Conservation (phyloP, 139 green algal genomes). For the Chlorella ohadii region DNA sequence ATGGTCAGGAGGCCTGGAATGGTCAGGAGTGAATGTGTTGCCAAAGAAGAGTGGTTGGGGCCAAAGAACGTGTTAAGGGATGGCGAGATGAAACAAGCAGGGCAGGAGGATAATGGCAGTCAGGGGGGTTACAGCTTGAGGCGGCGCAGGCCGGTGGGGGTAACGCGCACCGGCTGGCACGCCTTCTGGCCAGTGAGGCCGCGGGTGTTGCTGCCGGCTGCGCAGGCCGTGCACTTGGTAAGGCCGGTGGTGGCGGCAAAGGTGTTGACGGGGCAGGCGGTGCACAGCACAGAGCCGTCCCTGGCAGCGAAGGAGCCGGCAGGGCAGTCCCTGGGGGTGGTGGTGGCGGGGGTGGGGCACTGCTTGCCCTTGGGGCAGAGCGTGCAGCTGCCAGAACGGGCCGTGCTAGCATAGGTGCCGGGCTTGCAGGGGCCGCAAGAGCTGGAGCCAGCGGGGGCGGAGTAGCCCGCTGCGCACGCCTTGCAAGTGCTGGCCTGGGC, state of each 20-base stretch:
- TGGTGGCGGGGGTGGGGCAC: neutral
- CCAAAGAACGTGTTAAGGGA: no score
- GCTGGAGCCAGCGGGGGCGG: neutral
- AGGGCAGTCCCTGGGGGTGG: neutral
- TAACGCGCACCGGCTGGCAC: neutral
- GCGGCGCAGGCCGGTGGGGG: neutral
- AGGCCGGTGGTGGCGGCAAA: neutral
- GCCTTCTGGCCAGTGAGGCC: conserved; percentile 8
- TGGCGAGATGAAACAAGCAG: no score
- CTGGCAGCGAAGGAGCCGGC: neutral
- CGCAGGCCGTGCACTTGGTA: neutral
- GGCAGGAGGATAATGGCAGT: neutral
- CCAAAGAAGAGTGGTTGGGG: no score
- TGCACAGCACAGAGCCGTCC: neutral
- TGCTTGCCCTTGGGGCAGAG: neutral
- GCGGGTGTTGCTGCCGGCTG: neutral
- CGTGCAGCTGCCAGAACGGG: neutral
- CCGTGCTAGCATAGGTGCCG: neutral
- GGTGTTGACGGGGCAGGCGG: conserved; percentile 20
- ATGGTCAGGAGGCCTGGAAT: no score
- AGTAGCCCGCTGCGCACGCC: conserved; percentile 6
- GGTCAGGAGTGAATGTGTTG: no score
- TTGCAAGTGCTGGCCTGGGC: neutral
- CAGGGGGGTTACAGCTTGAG: neutral
- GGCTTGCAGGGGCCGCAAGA: conserved; percentile 10